Conservation (phyloP, 2,329 filamentous ascomycete genomes). For the Macrophomina phaseolina region DNA sequence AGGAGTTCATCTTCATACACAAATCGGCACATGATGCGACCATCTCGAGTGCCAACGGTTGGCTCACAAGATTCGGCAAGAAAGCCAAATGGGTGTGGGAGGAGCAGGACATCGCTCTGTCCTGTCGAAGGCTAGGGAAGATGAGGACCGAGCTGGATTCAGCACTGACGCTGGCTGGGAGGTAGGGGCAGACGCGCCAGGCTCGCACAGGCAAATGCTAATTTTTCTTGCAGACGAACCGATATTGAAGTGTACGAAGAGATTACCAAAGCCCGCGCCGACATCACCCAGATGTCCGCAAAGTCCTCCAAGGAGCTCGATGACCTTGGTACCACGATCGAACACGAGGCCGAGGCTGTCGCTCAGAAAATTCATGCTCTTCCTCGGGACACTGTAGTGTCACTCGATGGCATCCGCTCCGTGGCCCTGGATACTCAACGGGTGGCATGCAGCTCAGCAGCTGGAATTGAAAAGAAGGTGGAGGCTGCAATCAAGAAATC, state of each 20-base stretch:
- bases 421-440: too few relatives aligned
- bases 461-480: too few relatives aligned
- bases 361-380: too few relatives aligned
- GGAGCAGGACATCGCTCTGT: neutral
- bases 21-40: neutral
- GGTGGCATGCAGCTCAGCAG: too few relatives aligned
- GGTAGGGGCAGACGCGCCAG: neutral
- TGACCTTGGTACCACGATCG: too few relatives aligned
- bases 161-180: neutral
- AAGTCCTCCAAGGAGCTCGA: too few relatives aligned
- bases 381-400: too few relatives aligned
- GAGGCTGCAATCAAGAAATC: neutral
- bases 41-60: neutral
- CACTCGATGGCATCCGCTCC: too few relatives aligned
- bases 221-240: neutral
- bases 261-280: neutral
- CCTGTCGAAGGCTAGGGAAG: neutral
- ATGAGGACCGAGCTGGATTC: constrained; percentile 8
- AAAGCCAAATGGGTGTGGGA: constrained; percentile 13
- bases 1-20: neutral
- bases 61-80: neutral
- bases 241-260: constrained; percentile 2
- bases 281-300: neutral
- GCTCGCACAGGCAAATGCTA: neutral
- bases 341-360: too few relatives aligned